Conservation (phyloP, 495 filamentous ascomycete species). For the Polyplosphaeria fusca region DNA sequence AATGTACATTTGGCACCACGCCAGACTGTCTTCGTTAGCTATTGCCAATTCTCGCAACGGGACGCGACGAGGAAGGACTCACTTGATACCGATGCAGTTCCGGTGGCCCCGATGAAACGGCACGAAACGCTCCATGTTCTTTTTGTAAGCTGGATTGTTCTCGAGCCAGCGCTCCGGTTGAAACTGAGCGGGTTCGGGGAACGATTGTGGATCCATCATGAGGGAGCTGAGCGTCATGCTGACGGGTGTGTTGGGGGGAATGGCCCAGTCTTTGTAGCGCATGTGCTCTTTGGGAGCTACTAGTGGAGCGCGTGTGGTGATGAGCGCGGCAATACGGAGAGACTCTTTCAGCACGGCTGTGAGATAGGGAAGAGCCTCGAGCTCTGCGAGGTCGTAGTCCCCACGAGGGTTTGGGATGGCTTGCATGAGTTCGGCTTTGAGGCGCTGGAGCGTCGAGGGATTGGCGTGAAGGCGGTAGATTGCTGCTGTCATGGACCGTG, state of each 20-base stretch:
- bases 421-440: slow-evolving; percentile 1
- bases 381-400: slow-evolving; percentile 27
- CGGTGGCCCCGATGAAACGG: neutral
- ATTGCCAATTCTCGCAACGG: neutral
- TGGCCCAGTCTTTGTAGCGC: slow-evolving; percentile 1
- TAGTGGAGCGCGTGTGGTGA: neutral
- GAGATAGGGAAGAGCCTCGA: slow-evolving; percentile 39
- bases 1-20: slow-evolving; percentile 1
- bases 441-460: slow-evolving; percentile 6
- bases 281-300: neutral
- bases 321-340: neutral
- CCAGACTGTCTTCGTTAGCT: neutral
- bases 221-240: slow-evolving; percentile 27
- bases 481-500: slow-evolving; percentile 24
- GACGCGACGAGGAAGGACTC: neutral
- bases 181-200: slow-evolving; percentile 21
- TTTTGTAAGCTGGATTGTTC: neutral
- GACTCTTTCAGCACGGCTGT: slow-evolving; percentile 41
- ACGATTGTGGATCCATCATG: slow-evolving; percentile 14
- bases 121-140: slow-evolving; percentile 1
- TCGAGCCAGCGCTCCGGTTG: slow-evolving; percentile 32
- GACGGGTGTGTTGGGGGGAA: slow-evolving; percentile 29
- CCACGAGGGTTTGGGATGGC: slow-evolving; percentile 3
- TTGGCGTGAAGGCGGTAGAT: slow-evolving; percentile 37
- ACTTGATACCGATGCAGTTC: slow-evolving; percentile 10